Evolutionary conservation across 345 rosid species (phyloP), one percentile per base, ranked within the genome.

Genomic region (Melaleuca alternifolia): DNA sequence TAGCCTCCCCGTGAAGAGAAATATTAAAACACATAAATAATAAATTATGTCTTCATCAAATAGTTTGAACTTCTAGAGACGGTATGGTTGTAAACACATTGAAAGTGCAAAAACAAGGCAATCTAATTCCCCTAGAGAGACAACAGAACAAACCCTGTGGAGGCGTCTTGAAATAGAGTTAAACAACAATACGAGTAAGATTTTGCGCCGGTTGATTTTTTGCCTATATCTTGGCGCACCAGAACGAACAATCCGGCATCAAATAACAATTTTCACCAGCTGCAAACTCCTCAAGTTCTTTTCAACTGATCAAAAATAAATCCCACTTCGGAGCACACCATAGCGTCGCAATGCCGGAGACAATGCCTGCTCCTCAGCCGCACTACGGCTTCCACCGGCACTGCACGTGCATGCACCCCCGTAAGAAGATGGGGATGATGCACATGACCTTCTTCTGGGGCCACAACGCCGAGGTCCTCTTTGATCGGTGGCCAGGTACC

Each of bases 381-480:
- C 46, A 71, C 16, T 9, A 71, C 24, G 79, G 13, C 48, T 71
- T 18, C 48, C 46, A 9, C 79, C 24, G 79, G 46, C 33, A 71
- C 24, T 71, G 79, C 13, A 33, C 79, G 12, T 65, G 79, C 46
- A 33, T 65, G 79, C 79, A 71, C 13, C 79, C 79, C 79, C 79
- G 79, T 41, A 71, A 71, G 79, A 71, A 33, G 79, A 71, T 71
- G 79, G 79, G 79, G 84, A 85, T 82, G 89, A 86, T 88, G 50
- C 88, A 76, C 15, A 77, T 89, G 33, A 84, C 90, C 37, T 88
- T 89, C 52, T 89, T 85, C 82, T 90, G 92, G 93, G 91, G 91
- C 50, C 79, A 83, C 21, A 82, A 48, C 26, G 54, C 85, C 6
- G 86, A 82, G 18, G 85, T 90, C 52, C 44, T 90, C 51, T 85